Conservation (phyloP, 2,329 filamentous ascomycete species). For the Lasiodiplodia theobromae region DNA sequence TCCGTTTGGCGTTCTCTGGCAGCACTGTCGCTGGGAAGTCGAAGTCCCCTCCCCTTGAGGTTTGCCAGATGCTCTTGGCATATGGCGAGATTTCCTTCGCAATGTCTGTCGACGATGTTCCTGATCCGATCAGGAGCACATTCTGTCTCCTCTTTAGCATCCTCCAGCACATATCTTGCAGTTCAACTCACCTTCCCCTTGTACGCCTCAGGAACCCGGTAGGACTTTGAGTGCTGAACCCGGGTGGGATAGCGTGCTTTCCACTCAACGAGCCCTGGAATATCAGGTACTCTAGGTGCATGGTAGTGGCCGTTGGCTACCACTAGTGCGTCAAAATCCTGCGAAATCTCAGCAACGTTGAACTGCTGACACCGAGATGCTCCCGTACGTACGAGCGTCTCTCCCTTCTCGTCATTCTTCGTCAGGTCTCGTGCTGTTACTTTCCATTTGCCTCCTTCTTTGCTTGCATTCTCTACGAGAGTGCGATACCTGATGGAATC, state of each 20-base stretch:
- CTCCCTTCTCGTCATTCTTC: conserved; percentile 30
- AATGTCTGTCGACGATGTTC: conserved; percentile 63
- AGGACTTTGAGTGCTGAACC: conserved; percentile 61
- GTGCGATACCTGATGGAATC: conserved; percentile 63
- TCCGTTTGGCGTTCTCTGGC: conserved; percentile 59
- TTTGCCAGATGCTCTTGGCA: conserved; percentile 59
- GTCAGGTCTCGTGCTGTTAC: conserved; percentile 51
- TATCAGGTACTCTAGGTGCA: conserved; percentile 57
- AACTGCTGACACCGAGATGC: not conserved
- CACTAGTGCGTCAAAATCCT: conserved; percentile 59
- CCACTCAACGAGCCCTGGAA: conserved; percentile 56
- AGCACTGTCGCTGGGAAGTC: conserved; percentile 64
- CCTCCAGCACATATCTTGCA: conserved; percentile 30
- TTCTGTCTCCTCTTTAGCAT: conserved; percentile 49
- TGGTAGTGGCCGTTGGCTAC: conserved; percentile 65
- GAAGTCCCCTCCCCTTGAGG: conserved; percentile 66
- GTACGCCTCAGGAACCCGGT: conserved; percentile 56
- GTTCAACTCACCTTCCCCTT: conserved; percentile 59
- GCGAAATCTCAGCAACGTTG: not conserved
- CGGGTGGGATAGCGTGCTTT: conserved; percentile 55
- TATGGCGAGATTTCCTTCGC: conserved; percentile 58
- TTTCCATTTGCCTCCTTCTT: conserved; percentile 58
- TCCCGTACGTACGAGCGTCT: conserved; percentile 38
- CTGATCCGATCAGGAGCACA: conserved; percentile 63
- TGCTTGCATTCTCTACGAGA: conserved; percentile 62